Evolutionary conservation across 495 filamentous ascomycete genomes (phyloP), one percentile per base, ranked within the genome.

Genomic region (Alectoria sarmentosa): DNA sequence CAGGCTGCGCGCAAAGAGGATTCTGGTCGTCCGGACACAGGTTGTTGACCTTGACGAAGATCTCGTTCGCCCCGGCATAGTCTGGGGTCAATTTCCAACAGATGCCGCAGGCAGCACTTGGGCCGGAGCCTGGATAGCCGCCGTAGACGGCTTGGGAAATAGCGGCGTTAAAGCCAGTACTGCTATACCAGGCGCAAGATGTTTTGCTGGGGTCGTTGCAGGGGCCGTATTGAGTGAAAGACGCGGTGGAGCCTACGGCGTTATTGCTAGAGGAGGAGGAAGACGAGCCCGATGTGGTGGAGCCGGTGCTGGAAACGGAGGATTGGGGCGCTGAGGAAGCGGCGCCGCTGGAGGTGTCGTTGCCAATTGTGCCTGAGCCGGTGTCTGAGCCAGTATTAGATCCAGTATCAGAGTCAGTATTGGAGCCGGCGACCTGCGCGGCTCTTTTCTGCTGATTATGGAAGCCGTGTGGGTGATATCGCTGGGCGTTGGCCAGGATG

Each of bases 81-180:
- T 48, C 59, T 3, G 64, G 60, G 13, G 69, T 73, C 41, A 76
- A 64, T 54, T 67, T 68, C 61, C 68, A 76, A 66, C 75, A 76
- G 11, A 66, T 71, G 28, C 74, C 74, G 61, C 75, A 76, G 21
- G 67, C 75, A 0, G 68, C 73, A 19, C 74, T 74, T 3, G 73
- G 70, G 7, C 75, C 75, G 9, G 64, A 69, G 41, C 73, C 74
- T 8, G 74, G 70, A 2, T 67, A 72, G 48, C 73, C 74, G 64
- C 74, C 74, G 65, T 73, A 76, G 26, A 65, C 52, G 37, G 74
- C 74, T 61, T 76, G 74, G 6, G 71, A 74, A 21, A 74, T 59
- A 17, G 73, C 74, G 39, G 75, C 75, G 30, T 66, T 64, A 48
- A 67, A 73, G 56, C 71, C 68, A 11, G 61, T 30, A 32, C 21